phyloP scores from a whole-genome alignment of 805 yeast species.

The Komagataella populi region DNA sequence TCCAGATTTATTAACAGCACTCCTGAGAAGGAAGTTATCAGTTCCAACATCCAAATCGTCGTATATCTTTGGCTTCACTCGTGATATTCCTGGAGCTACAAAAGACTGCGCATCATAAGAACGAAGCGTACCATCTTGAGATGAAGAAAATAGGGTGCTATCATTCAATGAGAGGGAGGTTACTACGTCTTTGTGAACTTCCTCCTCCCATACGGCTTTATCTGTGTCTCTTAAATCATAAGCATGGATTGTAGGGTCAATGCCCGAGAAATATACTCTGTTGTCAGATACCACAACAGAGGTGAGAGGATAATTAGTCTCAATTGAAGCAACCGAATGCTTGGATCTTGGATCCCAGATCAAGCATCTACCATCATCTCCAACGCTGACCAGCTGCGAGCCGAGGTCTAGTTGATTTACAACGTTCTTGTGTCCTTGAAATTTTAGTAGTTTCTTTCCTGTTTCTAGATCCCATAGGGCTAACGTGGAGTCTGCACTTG shows the following conservation, averaged over 20 bases:
- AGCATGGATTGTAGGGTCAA: slow-evolving; percentile 49
- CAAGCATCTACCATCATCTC: slow-evolving; percentile 49
- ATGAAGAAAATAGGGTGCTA: slow-evolving; percentile 30
- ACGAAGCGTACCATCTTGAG: slow-evolving; percentile 43
- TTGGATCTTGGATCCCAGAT: slow-evolving; percentile 61
- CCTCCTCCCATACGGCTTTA: slow-evolving; percentile 30
- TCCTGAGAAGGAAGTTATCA: slow-evolving; percentile 38
- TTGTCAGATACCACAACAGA: slow-evolving; percentile 32
- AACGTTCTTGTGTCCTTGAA: slow-evolving; percentile 33
- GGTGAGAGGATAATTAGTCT: slow-evolving; percentile 40
- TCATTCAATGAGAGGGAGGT: slow-evolving; percentile 42
- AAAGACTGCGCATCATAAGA: slow-evolving; percentile 39
- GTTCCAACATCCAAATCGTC: slow-evolving; percentile 44
- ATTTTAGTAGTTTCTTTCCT: slow-evolving; percentile 40
- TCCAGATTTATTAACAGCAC: slow-evolving; percentile 28
- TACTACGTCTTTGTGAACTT: slow-evolving; percentile 34
- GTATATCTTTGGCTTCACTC: slow-evolving; percentile 31
- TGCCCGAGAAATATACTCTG: slow-evolving; percentile 44
- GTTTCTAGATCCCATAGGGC: slow-evolving; percentile 50
- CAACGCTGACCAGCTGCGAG: slow-evolving; percentile 29
- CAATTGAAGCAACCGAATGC: slow-evolving; percentile 20
- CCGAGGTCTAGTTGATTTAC: slow-evolving; percentile 39
- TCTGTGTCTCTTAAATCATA: slow-evolving; percentile 39
- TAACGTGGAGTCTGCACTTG: slow-evolving; percentile 50
- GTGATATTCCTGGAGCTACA: slow-evolving; percentile 22